Base-by-base conservation (phyloP, 2,329 filamentous ascomycete species). In the Fusarium sambucinum region DNA sequence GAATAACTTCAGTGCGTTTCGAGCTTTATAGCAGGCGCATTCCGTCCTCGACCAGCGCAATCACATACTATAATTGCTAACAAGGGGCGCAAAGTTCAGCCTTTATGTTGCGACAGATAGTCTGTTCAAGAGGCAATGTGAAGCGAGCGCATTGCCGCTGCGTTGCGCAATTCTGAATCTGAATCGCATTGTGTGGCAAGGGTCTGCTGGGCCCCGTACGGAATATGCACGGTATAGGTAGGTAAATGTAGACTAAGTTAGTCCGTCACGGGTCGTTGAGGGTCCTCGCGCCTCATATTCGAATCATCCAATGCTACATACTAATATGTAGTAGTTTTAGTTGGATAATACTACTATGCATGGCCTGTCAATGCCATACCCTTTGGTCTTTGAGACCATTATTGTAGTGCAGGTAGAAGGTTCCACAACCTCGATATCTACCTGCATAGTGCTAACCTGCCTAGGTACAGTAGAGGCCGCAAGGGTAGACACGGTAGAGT, bases 161-260 rank as follows among this genome's bases (percentile, higher is more conserved):
- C 63, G 63, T 64, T 64, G 63, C 63, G 63, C 63, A 70, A 60
- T 52, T 68, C 55, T 68, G 42, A 63, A 70, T 70, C 67, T 68
- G 54, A 63, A 70, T 70, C 67, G 67, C 67, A 69, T 68, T 55
- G 51, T 53, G 67, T 70, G 63, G 67, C 67, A 70, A 69, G 67
- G 67, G 67, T 70, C 58, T 66, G 51, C 58, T 54, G 47, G 66
- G 67, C 62, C 64, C 68, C 52, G 50, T 60, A 46, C 44, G 33
- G 41, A 55, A 65, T 55, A 69, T 70, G 63, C 66, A 67, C 55
- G 60, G 63, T 63, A 63, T 12, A 45, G 54, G 62, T 40, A 51
- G 33, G 62, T 40, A 40, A 33, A 40, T 32, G 47, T 37, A 51
- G 33, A 51, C 47, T 51, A 51, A 40, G 47, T 59, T 68, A 64